Evolutionary conservation across 2,329 filamentous ascomycete genomes (phyloP), one percentile per base, ranked within the genome.

Genomic region (Nakataea oryzae): DNA sequence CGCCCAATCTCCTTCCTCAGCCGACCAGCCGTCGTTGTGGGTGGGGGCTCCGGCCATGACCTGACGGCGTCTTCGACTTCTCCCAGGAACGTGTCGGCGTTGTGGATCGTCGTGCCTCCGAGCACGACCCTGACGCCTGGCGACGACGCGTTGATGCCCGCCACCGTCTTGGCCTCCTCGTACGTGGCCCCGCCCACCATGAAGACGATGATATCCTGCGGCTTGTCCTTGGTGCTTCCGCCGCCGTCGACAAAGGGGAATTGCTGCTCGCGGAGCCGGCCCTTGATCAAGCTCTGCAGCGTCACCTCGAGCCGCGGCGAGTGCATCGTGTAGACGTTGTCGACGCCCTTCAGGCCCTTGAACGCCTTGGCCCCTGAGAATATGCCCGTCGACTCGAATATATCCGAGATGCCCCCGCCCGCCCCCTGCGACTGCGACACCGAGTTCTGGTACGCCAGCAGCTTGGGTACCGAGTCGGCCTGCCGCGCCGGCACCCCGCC

Each of bases 241-340:
- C 89, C 88, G 8, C 91, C 91, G 68, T 97, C 95, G 6, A 97
- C 84, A 71, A 97, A 99, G 0, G 95, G 96, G 71, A 96, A 97
- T 65, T 95, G 86, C 66, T 92, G 85, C 69, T 96, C 91, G 69
- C 86, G 89, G 63, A 99, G 76, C 32, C 90, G 86, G 0, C 95
- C 96, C 72, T 96, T 97, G 77, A 97, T 93, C 60, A 99, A 79
- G 68, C 93, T 93, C 71, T 97, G 93, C 24, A 99, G 77, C 0
- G 92, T 97, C 28, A 84, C 84, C 73, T 97, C 93, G 21, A 99
- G 75, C 27, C 91, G 82, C 0, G 96, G 92, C 7, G 91, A 96
- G 74, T 99, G 95, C 73, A 99, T 96, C 0, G 95, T 99, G 73
- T 99, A 99, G 30, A 99, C 95, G 69, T 99, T 99, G 73, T 99